Conservation (phyloP, 2,329 filamentous ascomycete species). For the Botrytis aclada region DNA sequence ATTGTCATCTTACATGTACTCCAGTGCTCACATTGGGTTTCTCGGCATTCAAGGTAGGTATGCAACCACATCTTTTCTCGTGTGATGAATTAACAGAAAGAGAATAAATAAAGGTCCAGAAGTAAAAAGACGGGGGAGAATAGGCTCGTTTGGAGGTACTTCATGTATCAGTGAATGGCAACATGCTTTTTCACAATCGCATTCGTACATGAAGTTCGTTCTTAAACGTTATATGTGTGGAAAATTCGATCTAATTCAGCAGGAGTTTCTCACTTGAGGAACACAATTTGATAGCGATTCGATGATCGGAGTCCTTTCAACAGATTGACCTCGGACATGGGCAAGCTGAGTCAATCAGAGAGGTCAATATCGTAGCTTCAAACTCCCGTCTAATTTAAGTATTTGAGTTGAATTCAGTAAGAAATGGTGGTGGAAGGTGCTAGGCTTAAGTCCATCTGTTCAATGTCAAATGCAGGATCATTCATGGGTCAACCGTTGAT, state of each 20-base stretch:
- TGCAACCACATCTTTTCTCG: no score
- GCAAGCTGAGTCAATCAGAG: neutral
- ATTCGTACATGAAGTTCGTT: neutral
- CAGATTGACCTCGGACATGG: neutral
- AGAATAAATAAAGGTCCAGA: neutral
- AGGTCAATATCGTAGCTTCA: neutral
- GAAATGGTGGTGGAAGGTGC: neutral
- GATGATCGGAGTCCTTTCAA: neutral
- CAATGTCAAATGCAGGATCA: neutral
- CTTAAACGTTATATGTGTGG: accelerated
- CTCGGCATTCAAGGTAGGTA: neutral
- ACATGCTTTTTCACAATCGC: neutral
- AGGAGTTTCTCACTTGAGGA: neutral
- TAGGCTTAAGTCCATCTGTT: neutral
- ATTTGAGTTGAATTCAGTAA: neutral
- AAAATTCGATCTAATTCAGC: neutral
- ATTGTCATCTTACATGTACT: neutral
- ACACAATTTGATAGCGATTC: neutral
- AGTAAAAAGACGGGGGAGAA: neutral
- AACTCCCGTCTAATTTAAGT: neutral
- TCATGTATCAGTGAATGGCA: neutral
- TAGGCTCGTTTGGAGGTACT: neutral
- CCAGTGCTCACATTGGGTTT: neutral
- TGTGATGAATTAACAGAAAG: neutral
- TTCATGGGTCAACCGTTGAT: neutral